These are phyloP conservation scores for Trametes cingulata DNA, from an alignment of 768 basidiomycete genomes.

Conservation along the genomic window DNA sequence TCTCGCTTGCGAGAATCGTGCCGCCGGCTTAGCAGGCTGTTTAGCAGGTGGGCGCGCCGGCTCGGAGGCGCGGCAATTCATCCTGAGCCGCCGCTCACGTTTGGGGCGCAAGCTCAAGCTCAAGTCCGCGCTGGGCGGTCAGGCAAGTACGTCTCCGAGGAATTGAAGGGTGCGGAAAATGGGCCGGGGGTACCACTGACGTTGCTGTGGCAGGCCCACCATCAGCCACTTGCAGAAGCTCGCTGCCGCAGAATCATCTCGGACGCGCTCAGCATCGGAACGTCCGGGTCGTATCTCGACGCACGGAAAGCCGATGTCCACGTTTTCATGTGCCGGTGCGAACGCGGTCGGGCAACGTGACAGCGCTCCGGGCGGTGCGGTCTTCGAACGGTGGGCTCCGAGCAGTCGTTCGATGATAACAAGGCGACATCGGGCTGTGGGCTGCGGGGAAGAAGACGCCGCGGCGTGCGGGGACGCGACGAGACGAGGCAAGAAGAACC, in stretches of 20 bases:
- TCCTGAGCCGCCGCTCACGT: not conserved
- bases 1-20: no score
- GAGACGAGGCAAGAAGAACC: not conserved
- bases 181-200: slow-evolving; percentile 4
- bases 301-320: slow-evolving; percentile 10
- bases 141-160: not conserved
- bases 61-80: not conserved
- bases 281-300: not conserved
- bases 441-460: slow-evolving; percentile 2
- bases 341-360: slow-evolving; percentile 1
- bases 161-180: not conserved
- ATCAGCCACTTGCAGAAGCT: no score
- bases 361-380: slow-evolving; percentile 2
- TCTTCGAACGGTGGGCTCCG: not conserved
- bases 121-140: no score
- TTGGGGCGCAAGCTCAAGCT: not conserved
- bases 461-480: not conserved
- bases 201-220: not conserved
- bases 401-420: not conserved
- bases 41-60: not conserved
- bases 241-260: not conserved
- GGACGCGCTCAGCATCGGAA: slow-evolving; percentile 8
- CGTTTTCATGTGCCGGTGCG: not conserved
- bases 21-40: no score
- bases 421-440: no score